A percentile compares a stretch with the other conserved stretches of the same genome.
Evolutionary conservation across 2,329 filamentous ascomycete species (phyloP).

Genomic region (Aureobasidium sp.): DNA sequence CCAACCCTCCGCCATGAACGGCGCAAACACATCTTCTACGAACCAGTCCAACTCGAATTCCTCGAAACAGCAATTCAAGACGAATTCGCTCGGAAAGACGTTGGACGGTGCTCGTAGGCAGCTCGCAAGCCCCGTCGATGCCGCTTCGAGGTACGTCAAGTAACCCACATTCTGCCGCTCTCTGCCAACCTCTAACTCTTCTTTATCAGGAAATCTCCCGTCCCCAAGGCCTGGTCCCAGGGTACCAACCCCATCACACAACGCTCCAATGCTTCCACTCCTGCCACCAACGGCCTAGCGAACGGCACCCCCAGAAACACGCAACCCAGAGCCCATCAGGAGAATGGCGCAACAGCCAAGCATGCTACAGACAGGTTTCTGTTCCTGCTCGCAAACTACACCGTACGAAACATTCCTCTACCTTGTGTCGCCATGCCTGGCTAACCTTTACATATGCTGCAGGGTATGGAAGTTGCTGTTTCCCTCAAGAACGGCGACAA

Average conservation of each 20-base stretch:
- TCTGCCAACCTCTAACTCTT: neutral
- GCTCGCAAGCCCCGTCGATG: constrained; percentile 46
- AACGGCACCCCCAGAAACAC: constrained; percentile 22
- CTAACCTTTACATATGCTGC: neutral
- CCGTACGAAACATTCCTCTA: constrained; percentile 37
- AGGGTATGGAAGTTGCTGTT: constrained; percentile 49
- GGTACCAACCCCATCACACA: constrained; percentile 54
- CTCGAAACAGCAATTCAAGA: constrained; percentile 38
- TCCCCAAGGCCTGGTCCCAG: constrained; percentile 52
- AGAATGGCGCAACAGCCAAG: constrained; percentile 45
- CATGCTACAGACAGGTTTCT: constrained; percentile 52
- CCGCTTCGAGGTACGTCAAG: constrained; percentile 43
- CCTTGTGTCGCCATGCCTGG: neutral
- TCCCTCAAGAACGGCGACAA: constrained; percentile 53
- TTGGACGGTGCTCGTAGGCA: constrained; percentile 47
- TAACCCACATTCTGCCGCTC: constrained; percentile 5
- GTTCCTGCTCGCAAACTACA: constrained; percentile 50
- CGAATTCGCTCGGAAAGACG: constrained; percentile 40
- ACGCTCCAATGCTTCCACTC: constrained; percentile 35
- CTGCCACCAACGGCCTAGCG: constrained; percentile 46
- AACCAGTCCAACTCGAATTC: constrained; percentile 9
- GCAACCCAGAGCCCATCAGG: constrained; percentile 19
- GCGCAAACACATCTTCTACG: constrained; percentile 14
- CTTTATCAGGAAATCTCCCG: constrained; percentile 37
- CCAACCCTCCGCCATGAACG: constrained; percentile 19